Conservation (phyloP, 768 basidiomycete species). For the Asterophora lycoperdoides region DNA sequence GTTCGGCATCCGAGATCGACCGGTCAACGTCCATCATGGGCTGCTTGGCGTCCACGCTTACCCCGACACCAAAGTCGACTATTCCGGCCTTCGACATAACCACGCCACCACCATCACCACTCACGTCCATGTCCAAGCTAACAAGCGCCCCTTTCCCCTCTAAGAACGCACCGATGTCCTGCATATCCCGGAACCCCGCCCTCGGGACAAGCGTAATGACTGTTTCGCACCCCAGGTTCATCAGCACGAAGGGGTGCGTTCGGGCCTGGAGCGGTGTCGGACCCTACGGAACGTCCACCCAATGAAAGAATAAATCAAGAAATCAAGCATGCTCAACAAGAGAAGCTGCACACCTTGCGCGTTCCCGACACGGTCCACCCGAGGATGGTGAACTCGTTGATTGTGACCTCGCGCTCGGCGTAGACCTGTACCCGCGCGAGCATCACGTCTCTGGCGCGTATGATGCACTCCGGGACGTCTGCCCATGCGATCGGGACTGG, state of each 20-base stretch:
- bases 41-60: neutral
- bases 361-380: slow-evolving; percentile 36
- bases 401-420: slow-evolving; percentile 28
- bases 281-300: slow-evolving; percentile 12
- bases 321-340: no score
- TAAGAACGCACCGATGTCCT: neutral
- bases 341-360: slow-evolving; percentile 16
- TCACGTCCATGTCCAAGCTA: neutral
- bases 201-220: slow-evolving; percentile 27
- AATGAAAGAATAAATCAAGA: neutral
- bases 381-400: slow-evolving; percentile 32
- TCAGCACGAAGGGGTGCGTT: slow-evolving; percentile 24
- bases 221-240: slow-evolving; percentile 37
- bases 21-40: neutral
- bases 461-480: slow-evolving; percentile 10
- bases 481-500: neutral
- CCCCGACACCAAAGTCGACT: neutral
- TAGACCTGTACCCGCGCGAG: slow-evolving; percentile 28
- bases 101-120: no score
- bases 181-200: slow-evolving; percentile 13
- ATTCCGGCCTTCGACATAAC: no score
- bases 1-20: neutral
- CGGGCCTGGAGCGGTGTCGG: slow-evolving; percentile 23
- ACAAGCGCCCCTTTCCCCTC: neutral
- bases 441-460: slow-evolving; percentile 27